These are phyloP conservation scores for Fusarium aywerte DNA, from an alignment of 2,329 filamentous ascomycete species.

Conservation along the genomic window DNA sequence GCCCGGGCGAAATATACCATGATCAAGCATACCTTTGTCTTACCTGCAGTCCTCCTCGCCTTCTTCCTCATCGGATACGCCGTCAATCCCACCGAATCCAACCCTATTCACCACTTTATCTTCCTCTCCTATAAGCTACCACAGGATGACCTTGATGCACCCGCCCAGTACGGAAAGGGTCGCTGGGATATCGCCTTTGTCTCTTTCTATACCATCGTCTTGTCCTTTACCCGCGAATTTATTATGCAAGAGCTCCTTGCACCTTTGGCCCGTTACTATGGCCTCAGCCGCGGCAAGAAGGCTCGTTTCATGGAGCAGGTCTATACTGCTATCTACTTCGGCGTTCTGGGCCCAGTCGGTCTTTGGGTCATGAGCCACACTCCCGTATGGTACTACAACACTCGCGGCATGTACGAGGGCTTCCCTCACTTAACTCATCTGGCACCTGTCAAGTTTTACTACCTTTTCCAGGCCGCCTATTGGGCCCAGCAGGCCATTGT, in stretches of 20 bases:
- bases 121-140: constrained; percentile 89
- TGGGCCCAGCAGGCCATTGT: constrained; percentile 96
- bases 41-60: constrained; percentile 75
- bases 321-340: constrained; percentile 94
- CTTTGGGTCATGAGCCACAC: constrained; percentile 91
- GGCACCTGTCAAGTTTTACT: constrained; percentile 91
- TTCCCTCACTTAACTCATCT: constrained; percentile 88
- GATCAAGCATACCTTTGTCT: constrained; percentile 69
- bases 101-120: constrained; percentile 82
- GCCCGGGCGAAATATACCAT: constrained; percentile 63
- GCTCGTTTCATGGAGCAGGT: constrained; percentile 95
- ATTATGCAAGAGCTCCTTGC: constrained; percentile 91
- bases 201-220: constrained; percentile 85
- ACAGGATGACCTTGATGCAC: constrained; percentile 53
- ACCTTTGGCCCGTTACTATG: constrained; percentile 75
- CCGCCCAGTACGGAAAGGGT: constrained; percentile 88
- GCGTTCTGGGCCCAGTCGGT: constrained; percentile 81
- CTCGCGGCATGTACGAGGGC: constrained; percentile 85
- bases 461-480: constrained; percentile 92
- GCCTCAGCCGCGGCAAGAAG: constrained; percentile 82
- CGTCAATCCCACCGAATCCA: constrained; percentile 79
- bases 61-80: constrained; percentile 75
- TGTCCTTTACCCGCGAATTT: constrained; percentile 95
- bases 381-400: constrained; percentile 98
- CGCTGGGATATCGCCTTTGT: constrained; percentile 87